Evolutionary conservation across 257 asterid species (phyloP).

Genomic region (Gardenia jasminoides): DNA sequence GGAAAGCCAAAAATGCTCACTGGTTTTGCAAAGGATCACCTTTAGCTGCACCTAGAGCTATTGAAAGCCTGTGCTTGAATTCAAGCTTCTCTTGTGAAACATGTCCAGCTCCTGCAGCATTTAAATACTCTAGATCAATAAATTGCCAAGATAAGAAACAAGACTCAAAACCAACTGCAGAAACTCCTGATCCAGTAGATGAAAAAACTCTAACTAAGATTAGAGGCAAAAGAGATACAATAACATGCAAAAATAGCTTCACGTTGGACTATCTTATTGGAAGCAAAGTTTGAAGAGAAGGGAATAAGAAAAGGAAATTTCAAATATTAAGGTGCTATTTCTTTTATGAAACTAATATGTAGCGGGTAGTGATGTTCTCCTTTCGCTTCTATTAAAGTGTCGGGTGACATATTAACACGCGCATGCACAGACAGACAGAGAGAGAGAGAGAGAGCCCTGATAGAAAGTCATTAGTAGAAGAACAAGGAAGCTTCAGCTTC

Average conservation of each 20-base stretch:
- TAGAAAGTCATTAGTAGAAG: not conserved
- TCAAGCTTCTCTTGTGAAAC: conserved; percentile 83
- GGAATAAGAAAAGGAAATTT: not conserved
- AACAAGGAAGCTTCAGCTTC: not conserved
- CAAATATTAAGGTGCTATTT: not conserved
- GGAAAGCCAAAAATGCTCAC: conserved; percentile 93
- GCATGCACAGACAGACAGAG: too few species aligned
- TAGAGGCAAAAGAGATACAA: not conserved
- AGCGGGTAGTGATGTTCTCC: not conserved
- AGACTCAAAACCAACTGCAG: not conserved
- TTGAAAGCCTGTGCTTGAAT: conserved; percentile 92
- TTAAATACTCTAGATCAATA: conserved; percentile 16
- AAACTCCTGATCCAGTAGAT: not conserved
- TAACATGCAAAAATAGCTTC: not conserved
- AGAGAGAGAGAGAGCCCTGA: too few species aligned
- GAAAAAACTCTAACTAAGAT: not conserved
- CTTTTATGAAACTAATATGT: not conserved
- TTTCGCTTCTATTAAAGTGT: not conserved
- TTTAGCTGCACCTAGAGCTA: conserved; percentile 98
- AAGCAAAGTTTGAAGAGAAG: not conserved
- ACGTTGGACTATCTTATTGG: not conserved
- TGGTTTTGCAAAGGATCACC: conserved; percentile 97
- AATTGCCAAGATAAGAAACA: conserved; percentile 11
- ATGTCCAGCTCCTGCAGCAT: conserved; percentile 72
- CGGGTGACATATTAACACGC: not conserved